phyloP scores from a whole-genome alignment of 352 stramenopile genomes.

The Phytophthora pini region DNA sequence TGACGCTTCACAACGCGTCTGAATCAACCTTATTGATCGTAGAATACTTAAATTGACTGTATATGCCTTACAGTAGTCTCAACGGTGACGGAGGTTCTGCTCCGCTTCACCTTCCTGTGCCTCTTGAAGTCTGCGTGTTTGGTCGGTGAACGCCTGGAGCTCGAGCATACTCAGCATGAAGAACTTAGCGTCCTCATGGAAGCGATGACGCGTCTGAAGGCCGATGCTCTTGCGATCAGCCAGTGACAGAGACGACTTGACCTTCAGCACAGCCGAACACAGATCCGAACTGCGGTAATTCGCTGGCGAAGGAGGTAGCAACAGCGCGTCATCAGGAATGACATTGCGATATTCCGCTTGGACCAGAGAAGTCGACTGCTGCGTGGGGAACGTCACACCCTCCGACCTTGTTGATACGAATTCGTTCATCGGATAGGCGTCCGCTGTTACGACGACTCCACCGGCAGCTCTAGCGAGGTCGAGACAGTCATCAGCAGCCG shows the following conservation, averaged over 20 bases:
- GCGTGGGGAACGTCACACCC: constrained; percentile 28
- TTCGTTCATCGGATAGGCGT: constrained; percentile 75
- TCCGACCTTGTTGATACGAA: constrained; percentile 26
- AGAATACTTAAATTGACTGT: constrained; percentile 20
- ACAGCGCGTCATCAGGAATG: constrained; percentile 21
- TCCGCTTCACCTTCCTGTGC: not conserved
- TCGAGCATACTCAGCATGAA: constrained; percentile 52
- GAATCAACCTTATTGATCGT: not conserved
- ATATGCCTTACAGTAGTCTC: constrained; percentile 14
- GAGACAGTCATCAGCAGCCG: constrained; percentile 69
- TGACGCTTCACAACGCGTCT: constrained; percentile 1
- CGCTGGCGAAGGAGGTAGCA: constrained; percentile 13
- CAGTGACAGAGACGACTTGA: constrained; percentile 19
- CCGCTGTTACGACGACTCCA: constrained; percentile 52
- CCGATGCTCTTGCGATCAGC: constrained; percentile 34
- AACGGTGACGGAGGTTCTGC: constrained; percentile 19
- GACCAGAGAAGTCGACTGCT: constrained; percentile 5
- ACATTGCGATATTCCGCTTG: constrained; percentile 15
- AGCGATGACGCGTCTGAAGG: constrained; percentile 39
- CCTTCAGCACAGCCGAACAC: constrained; percentile 25
- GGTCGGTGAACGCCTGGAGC: constrained; percentile 33
- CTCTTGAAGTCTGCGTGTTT: constrained; percentile 6
- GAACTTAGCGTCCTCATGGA: constrained; percentile 58
- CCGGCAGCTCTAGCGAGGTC: constrained; percentile 59
- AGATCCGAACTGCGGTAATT: constrained; percentile 25